Percentiles rank a stretch among this genome's conserved stretches.
These are phyloP conservation scores for Digitaria exilis DNA, from an alignment of 202 grass and related monocot genomes.

Conservation along the genomic window DNA sequence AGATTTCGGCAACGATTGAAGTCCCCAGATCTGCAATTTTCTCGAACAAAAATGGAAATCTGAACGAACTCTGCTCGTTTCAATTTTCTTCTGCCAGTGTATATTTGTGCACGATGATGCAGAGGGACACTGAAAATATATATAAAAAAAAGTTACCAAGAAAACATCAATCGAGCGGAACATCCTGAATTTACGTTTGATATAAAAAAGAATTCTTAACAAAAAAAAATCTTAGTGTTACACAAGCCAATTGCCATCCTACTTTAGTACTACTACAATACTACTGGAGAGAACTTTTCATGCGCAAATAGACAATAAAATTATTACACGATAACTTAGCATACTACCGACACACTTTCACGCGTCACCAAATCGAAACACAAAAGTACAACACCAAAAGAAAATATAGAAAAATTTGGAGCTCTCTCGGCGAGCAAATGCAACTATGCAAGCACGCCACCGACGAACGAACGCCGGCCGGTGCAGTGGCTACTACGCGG, in stretches of 20 bases:
- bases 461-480: background rate
- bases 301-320: background rate
- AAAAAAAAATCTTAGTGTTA: slow-evolving; percentile 9
- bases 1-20: too few species aligned
- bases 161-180: background rate
- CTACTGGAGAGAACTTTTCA: background rate
- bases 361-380: background rate
- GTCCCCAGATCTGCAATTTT: too few species aligned
- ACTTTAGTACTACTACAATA: background rate
- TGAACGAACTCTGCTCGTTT: background rate
- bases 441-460: background rate
- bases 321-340: background rate
- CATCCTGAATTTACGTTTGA: background rate
- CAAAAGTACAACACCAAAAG: background rate
- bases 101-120: background rate
- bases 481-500: slow-evolving; percentile 22
- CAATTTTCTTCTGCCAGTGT: background rate
- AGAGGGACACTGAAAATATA: background rate
- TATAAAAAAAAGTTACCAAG: background rate
- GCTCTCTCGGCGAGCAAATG: background rate
- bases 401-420: background rate
- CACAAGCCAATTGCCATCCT: slow-evolving; percentile 5
- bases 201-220: background rate
- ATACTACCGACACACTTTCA: background rate
- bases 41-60: background rate